Evolutionary conservation across 176 grass and related monocot species (phyloP), one percentile per base, ranked within the genome.

Genomic region (Thinopyrum elongatum): DNA sequence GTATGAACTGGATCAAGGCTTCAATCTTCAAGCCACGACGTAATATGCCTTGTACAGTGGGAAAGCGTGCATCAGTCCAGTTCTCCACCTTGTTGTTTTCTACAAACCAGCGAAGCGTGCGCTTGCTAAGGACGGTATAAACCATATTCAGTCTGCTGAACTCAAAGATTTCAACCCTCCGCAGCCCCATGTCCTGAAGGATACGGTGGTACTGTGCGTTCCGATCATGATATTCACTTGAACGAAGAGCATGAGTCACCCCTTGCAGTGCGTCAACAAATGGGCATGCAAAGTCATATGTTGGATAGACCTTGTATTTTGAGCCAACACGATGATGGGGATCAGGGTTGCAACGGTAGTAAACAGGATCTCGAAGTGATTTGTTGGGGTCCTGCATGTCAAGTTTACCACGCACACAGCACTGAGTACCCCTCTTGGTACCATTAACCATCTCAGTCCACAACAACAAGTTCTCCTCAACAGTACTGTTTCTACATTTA

Each of bases 181-280:
- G 68, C 35, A 92, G 38, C 5, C 89, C 91, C 95, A 98, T 98
- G 86, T 92, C 93, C 78, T 93, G 39, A 87, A 94, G 86, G 79
- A 98, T 94, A 29, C 81, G 90, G 66, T 95, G 21, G 66, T 98
- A 93, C 61, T 95, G 89, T 49, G 91, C 90, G 2, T 95, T 98
- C 53, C 95, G 76, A 58, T 98, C 95, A 89, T 95, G 95, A 63
- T 98, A 95, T 73, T 98, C 95, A 89, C 95, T 98, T 83, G 88
- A 95, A 27, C 93, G 86, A 44, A 98, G 90, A 70, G 91, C 93
- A 90, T 95, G 91, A 26, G 95, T 92, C 26, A 91, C 81, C 2
- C 93, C 95, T 76, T 98, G 91, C 19, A 78, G 72, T 3, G 93
- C 86, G 86, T 98, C 93, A 35, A 95, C 95, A 79, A 94, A 98